Percentiles rank a stretch among this genome's conserved stretches.
Conservation (phyloP, 2,329 filamentous ascomycete species). For the Ophiocordyceps australis region DNA sequence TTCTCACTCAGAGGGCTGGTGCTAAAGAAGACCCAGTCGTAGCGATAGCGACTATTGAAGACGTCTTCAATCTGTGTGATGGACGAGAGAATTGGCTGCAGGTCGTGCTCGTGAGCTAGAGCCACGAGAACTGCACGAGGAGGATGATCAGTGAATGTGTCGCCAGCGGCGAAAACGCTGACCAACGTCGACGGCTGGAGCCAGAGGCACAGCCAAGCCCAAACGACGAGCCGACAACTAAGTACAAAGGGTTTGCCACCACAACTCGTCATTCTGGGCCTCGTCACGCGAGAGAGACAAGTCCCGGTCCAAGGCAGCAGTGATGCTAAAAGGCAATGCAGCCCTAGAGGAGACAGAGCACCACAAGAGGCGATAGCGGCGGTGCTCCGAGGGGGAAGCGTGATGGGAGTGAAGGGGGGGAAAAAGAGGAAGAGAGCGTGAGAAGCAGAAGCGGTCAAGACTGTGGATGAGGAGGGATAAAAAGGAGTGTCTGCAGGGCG, state of each 20-base stretch:
- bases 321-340: no score
- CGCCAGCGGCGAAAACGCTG: conserved; percentile 3
- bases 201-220: conserved; percentile 6
- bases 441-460: no score
- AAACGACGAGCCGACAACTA: conserved; percentile 1
- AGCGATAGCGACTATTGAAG: conserved; percentile 70
- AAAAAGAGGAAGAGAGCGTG: no score
- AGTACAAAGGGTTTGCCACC: not conserved
- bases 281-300: no score
- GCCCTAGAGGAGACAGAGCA: no score
- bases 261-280: conserved; percentile 5
- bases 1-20: conserved; percentile 59
- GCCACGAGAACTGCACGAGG: conserved; percentile 14
- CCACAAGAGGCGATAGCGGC: no score
- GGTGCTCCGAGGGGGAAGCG: no score
- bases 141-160: conserved; percentile 6
- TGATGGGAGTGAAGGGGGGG: no score
- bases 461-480: no score
- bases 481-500: no score
- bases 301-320: no score
- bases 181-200: conserved; percentile 4
- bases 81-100: conserved; percentile 11
- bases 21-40: conserved; percentile 83
- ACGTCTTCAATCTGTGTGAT: conserved; percentile 35
- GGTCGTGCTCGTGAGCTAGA: conserved; percentile 12